Evolutionary conservation across 2,329 filamentous ascomycete species (phyloP).

Genomic region (Apiospora arundinis): DNA sequence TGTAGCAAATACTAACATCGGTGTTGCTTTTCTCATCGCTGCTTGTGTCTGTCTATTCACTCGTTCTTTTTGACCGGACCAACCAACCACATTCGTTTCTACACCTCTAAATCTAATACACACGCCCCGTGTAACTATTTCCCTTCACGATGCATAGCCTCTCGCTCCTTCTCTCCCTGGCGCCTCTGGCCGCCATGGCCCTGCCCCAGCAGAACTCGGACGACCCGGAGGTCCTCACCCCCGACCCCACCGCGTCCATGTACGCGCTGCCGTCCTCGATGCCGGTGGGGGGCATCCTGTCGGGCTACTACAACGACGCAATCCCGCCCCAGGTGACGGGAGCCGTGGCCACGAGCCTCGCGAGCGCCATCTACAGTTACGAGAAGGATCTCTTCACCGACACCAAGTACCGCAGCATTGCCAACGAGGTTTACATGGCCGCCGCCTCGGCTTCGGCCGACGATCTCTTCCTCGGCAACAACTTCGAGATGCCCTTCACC

Average conservation of each 20-base stretch:
- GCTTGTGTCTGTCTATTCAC: not conserved
- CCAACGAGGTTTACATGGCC: conserved; percentile 21
- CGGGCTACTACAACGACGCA: conserved; percentile 20
- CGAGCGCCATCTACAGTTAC: conserved; percentile 24
- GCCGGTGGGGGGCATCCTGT: conserved; percentile 3
- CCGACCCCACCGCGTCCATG: conserved; percentile 5
- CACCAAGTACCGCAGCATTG: conserved; percentile 20
- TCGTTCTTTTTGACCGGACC: not conserved
- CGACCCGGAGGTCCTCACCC: not conserved
- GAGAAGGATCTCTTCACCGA: conserved; percentile 10
- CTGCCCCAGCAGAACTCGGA: conserved; percentile 11
- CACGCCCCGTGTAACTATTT: too few relatives aligned
- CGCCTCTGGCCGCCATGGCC: conserved; percentile 12
- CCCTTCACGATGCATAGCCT: not conserved
- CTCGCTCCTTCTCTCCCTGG: conserved; percentile 1
- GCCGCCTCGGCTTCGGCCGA: conserved; percentile 13
- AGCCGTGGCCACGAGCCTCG: conserved; percentile 26
- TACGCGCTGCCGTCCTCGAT: not conserved
- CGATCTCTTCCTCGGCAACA: not conserved
- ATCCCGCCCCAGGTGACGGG: conserved; percentile 24
- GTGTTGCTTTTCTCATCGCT: not conserved
- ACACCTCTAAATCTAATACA: not conserved
- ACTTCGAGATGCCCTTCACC: conserved; percentile 22
- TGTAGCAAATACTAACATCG: not conserved
- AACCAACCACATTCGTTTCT: not conserved